Conservation (phyloP, 768 basidiomycete species). For the Lentinus brumalis region DNA sequence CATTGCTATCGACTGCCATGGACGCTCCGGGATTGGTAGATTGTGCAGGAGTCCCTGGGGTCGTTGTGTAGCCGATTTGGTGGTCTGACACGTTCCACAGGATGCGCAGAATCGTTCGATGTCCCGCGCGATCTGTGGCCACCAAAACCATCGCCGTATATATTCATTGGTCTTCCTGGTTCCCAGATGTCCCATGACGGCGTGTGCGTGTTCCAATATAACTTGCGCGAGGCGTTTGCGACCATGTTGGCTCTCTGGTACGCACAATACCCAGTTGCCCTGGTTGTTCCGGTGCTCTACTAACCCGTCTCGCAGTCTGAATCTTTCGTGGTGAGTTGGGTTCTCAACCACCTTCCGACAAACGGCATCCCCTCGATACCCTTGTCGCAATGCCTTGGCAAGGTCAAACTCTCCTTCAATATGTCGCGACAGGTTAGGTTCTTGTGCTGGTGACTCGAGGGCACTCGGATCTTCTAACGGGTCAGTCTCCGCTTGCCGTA, state of each 20-base stretch:
- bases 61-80: conserved; percentile 5
- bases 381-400: no score
- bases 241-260: conserved; percentile 19
- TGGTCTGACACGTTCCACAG: conserved; percentile 25
- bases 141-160: conserved; percentile 39
- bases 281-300: not conserved
- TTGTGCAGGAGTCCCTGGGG: conserved; percentile 33
- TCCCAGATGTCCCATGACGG: conserved; percentile 36
- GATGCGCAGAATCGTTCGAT: conserved; percentile 24
- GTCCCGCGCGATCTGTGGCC: conserved; percentile 25
- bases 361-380: conserved; percentile 1
- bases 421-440: no score
- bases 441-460: no score
- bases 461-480: no score
- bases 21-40: conserved; percentile 32
- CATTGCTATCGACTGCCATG: conserved; percentile 41
- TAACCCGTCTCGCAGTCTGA: conserved; percentile 3
- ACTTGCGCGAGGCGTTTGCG: conserved; percentile 17
- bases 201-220: conserved; percentile 32
- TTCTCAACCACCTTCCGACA: conserved; percentile 11
- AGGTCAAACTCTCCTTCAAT: no score
- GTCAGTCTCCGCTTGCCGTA: not conserved
- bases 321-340: conserved; percentile 3
- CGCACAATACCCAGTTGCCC: conserved; percentile 19
- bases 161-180: conserved; percentile 31